These are phyloP conservation scores for Ophiostoma sp. DNA, from an alignment of 2,329 filamentous ascomycete genomes.

Conservation along the genomic window DNA sequence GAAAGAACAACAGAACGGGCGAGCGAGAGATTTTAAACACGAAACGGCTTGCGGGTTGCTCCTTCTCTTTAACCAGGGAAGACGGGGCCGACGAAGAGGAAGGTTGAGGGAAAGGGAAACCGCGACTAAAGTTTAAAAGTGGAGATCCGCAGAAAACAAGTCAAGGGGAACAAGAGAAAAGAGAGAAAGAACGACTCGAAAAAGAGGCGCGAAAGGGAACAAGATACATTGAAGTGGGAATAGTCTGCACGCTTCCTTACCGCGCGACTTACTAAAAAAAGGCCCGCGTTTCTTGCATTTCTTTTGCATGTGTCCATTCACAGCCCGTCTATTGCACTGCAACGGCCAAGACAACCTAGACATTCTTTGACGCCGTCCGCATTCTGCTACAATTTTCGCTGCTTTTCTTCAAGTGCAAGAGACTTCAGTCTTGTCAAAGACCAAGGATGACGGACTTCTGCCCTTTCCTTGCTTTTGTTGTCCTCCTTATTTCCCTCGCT, in stretches of 20 bases:
- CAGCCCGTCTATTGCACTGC: not conserved
- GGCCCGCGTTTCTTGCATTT: not conserved
- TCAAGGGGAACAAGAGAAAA: not conserved
- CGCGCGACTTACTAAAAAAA: not conserved
- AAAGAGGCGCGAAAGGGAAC: not conserved
- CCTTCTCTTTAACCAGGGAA: conserved; percentile 14
- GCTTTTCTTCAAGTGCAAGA: not conserved
- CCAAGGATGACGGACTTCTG: not conserved
- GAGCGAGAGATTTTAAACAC: conserved; percentile 10
- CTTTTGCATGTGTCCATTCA: not conserved
- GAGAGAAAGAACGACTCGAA: not conserved
- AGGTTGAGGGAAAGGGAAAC: not conserved
- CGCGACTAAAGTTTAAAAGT: not conserved
- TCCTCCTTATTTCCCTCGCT: not conserved
- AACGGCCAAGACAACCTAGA: not conserved
- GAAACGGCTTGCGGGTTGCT: conserved; percentile 11
- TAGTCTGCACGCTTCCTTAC: not conserved
- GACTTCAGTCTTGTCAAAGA: too few relatives aligned
- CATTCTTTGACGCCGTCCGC: not conserved
- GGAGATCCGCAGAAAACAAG: conserved; percentile 14
- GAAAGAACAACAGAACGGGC: not conserved
- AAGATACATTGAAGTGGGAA: conserved; percentile 6
- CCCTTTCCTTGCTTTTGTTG: not conserved
- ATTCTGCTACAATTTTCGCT: conserved; percentile 13
- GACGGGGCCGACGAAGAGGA: not conserved